Evolutionary conservation across 305 asterid genomes (phyloP), one percentile per base, ranked within the genome.

Genomic region (Fraxinus sp.): DNA sequence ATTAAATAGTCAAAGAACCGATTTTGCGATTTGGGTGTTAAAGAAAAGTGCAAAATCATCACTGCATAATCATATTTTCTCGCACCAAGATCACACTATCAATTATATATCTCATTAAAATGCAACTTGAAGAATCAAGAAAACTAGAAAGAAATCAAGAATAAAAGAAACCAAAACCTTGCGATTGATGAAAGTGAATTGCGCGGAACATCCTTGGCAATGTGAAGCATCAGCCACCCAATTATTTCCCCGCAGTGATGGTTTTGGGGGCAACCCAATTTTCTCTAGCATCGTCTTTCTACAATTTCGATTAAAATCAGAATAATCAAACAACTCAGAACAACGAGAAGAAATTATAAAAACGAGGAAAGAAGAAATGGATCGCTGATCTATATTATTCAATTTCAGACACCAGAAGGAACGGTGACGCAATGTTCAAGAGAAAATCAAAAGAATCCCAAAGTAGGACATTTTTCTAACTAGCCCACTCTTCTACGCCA

Each of bases 121-220:
- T 70, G 16, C 24, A 70, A 70, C 10, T 70, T 30, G 41, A 70
- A 70, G 75, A 78, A 26, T 41, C 41, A 66, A 66, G 41, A 70
- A 70, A 70, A 32, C 22, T 28, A 10, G 75, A 70, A 30, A 70
- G 22, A 30, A 30, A 13, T 77, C 14, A 30, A 70, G 72, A 62
- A n/a, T 7, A 74, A 70, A 30, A 70, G 22, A n/a, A n/a, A 37
- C 76, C 79, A 10, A 74, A 96, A 96, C 99, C 98, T 96, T 96
- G 89, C 99, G 98, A 91, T 96, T 96, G 90, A 96, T 89, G 91
- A 96, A 93, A 85, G 99, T 92, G 90, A 96, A 96, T 87, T 92
- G 97, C 1, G 97, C 87, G 81, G 98, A 91, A 88, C 99, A 96
- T 88, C 93, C 94, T 89, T 96, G 99, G 90, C 99, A 96, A 88